These are phyloP conservation scores for Pestalotiopsis sp. DNA, from an alignment of 2,329 filamentous ascomycete genomes.

Conservation along the genomic window DNA sequence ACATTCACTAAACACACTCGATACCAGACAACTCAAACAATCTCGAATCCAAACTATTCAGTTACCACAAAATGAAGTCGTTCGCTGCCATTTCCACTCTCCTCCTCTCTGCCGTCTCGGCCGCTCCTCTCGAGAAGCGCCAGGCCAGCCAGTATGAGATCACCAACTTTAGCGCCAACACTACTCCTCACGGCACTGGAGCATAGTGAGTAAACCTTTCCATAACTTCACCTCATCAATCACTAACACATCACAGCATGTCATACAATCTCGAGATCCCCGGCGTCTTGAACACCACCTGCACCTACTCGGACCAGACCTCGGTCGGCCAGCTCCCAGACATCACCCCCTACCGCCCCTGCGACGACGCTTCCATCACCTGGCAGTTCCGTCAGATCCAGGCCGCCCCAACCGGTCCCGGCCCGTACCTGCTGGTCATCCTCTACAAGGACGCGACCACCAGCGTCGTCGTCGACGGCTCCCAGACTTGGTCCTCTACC, in stretches of 20 bases:
- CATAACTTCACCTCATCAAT: not conserved
- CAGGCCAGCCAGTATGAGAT: constrained; percentile 8
- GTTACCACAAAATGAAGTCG: constrained; percentile 1
- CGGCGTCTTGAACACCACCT: constrained; percentile 4
- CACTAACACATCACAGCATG: not conserved
- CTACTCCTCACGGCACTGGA: constrained; percentile 8
- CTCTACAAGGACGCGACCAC: not conserved
- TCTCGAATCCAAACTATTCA: not conserved
- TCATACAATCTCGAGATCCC: constrained; percentile 6
- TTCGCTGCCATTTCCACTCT: constrained; percentile 23
- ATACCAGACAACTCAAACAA: not conserved
- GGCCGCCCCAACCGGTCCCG: not conserved
- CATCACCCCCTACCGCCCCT: not conserved
- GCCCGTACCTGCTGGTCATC: constrained; percentile 7
- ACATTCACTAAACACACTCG: not conserved
- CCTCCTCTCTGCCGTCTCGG: constrained; percentile 20
- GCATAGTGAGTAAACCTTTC: not conserved
- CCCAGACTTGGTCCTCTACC: constrained; percentile 4
- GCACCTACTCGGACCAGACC: constrained; percentile 4
- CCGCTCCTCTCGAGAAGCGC: constrained; percentile 10
- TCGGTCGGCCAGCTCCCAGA: constrained; percentile 6
- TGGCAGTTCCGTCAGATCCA: constrained; percentile 8
- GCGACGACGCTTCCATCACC: not conserved
- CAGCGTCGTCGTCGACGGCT: constrained; percentile 1
- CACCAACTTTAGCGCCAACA: constrained; percentile 12